Base-by-base conservation (phyloP, 345 rosid genomes). In the Eucalyptus guilfoylei region DNA sequence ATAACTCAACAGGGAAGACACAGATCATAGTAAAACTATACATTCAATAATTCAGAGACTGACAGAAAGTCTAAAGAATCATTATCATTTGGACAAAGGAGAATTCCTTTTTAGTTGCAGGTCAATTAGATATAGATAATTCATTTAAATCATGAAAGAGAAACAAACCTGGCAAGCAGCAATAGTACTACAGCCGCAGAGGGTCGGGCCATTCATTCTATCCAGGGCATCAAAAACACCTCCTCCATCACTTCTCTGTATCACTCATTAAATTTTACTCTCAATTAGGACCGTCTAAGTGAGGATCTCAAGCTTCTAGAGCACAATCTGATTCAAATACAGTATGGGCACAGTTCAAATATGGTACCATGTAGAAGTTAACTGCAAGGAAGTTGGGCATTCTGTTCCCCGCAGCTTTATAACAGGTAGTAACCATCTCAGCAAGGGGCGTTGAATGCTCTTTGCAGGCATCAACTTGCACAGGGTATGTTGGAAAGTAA, bases 231-330 rank as follows among this genome's bases (percentile, higher is more conserved):
- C 97, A 87, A 97, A 98, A 89, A 95, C 98, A 34, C 99, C 99
- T 40, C 98, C 99, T 42, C 99, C 98, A 62, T 98, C 99, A 88
- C 96, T 98, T 93, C 99, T 96, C 99, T 98, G 94, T 94, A 94
- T 80, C 87, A 91, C 58, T 48, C 49, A 37, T 37, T 17, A 49
- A 62, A 69, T 49, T 86, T 32, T 40, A 11, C 32, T 23, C 28
- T 62, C 49, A 47, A 87, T 42, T 80, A 54, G 62, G 28, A 89
- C 45, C 24, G 6, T 72, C 83, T 10, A 72, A 72, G 83, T 72
- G 45, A 72, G 45, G 45, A 19, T 72, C 83, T 72, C 81, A 11
- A 72, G 45, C 45, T 72, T 37, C 45, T 72, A 37, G 83, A 37
- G 54, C 37, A 32, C 45, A 80, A 30, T 86, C 64, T 58, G 14